Evolutionary conservation across 345 rosid species (phyloP), one percentile per base, ranked within the genome.

Genomic region (Eucalyptus tenuipes): DNA sequence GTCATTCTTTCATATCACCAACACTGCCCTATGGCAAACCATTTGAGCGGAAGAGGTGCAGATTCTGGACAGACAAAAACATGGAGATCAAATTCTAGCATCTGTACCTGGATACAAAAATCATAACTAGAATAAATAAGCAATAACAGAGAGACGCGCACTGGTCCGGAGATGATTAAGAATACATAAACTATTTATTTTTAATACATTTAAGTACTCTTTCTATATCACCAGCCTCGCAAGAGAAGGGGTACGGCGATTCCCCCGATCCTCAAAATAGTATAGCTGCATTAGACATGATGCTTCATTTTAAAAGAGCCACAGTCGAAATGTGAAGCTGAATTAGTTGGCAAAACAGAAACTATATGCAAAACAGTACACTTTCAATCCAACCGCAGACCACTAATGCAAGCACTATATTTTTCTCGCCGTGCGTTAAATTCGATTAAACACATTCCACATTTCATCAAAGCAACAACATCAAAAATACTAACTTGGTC

Each of bases 1-100:
- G 98, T 97, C 99, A 97, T 97, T 89, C 99, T 95, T 91, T 96
- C 99, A 89, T 97, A 97, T 31, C 99, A 92, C 99, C 99, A 97
- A 92, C 99, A 96, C 91, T 97, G 99, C 47, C 99, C 99, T 85
- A 96, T 87, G 20, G 99, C 96, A 94, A 96, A 96, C 99, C 99
- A 97, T 92, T 97, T 97, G 93, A 97, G 90, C 4, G 99, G 99
- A 64, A 97, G 94, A 88, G 99, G 90, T 88, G 92, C 93, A 3
- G 98, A 97, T 95, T 96, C 98, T 96, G 95, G 90, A 95, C 94
- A 94, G 93, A 95, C 94, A 93, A 94, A 89, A 91, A 93, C 86
- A 92, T 49, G 91, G 88, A 89, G 90, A 94, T 96, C 97, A 95
- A 94, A 95, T 91, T 92, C 94, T 92, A 91, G 93, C 93, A 95